Evolutionary conservation across 2,329 filamentous ascomycete genomes (phyloP).

Genomic region (Beauveria brongniartii): DNA sequence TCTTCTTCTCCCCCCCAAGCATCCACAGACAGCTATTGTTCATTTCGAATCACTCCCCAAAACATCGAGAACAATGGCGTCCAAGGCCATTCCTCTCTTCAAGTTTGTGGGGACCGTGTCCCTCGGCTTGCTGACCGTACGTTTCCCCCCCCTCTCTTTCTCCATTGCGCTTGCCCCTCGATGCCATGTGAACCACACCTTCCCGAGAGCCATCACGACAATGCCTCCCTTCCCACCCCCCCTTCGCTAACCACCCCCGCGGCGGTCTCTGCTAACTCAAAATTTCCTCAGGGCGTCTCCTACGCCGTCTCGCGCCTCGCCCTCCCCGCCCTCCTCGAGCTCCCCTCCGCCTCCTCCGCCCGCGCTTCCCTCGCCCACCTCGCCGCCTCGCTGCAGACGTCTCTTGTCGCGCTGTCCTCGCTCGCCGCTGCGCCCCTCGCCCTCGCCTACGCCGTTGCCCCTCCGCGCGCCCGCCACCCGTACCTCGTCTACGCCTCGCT

Average conservation of each 20-base stretch:
- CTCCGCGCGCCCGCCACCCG: constrained; percentile 68
- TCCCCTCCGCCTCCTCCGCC: constrained; percentile 67
- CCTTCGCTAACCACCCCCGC: no score
- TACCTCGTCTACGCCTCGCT: constrained; percentile 83
- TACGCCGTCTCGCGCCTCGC: constrained; percentile 73
- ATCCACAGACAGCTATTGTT: not conserved
- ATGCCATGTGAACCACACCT: not conserved
- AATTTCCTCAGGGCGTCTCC: constrained; percentile 63
- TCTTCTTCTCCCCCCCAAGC: not conserved
- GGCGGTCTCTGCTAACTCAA: not conserved
- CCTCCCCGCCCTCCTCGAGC: constrained; percentile 70
- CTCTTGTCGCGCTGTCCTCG: constrained; percentile 58
- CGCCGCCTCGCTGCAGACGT: constrained; percentile 52
- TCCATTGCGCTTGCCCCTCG: not conserved
- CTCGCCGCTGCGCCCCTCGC: constrained; percentile 65
- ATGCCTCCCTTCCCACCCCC: not conserved
- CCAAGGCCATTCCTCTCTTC: constrained; percentile 63
- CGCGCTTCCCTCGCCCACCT: constrained; percentile 64
- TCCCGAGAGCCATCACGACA: not conserved
- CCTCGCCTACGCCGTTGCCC: constrained; percentile 70
- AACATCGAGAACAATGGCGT: constrained; percentile 43
- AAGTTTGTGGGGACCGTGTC: constrained; percentile 93
- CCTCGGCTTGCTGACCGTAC: constrained; percentile 78
- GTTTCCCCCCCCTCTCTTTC: constrained; percentile 23
- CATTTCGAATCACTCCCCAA: no score